Conservation (phyloP, 2,329 filamentous ascomycete genomes). For the Penicillium sp. region DNA sequence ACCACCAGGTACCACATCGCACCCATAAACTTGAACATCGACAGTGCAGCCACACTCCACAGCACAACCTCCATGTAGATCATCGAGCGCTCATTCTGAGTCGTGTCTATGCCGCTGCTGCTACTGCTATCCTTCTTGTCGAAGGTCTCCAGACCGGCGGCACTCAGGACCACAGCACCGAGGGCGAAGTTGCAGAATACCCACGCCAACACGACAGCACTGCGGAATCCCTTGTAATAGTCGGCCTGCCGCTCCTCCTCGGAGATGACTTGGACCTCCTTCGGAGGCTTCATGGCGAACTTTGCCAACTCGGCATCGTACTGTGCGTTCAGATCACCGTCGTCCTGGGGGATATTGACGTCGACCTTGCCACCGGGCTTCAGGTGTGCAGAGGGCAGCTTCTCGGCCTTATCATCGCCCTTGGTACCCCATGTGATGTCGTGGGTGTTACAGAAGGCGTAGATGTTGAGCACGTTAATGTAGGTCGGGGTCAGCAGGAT, state of each 20-base stretch:
- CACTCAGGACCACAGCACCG: conserved; percentile 76
- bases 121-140: conserved; percentile 23
- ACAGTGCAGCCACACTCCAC: conserved; percentile 81
- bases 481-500: conserved; percentile 91
- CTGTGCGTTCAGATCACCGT: conserved; percentile 89
- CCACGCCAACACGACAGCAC: conserved; percentile 86
- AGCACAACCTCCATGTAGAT: conserved; percentile 83
- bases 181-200: conserved; percentile 94
- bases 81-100: conserved; percentile 57
- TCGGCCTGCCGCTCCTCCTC: conserved; percentile 81
- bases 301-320: conserved; percentile 78
- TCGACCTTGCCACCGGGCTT: conserved; percentile 96
- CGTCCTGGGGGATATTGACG: conserved; percentile 76
- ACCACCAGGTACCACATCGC: conserved; percentile 90
- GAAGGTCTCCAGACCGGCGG: conserved; percentile 72
- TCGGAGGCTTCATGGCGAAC: conserved; percentile 69
- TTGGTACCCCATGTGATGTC: conserved; percentile 98
- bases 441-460: conserved; percentile 97
- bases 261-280: conserved; percentile 52
- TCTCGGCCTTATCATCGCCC: conserved; percentile 91
- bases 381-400: conserved; percentile 78
- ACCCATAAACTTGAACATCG: conserved; percentile 79
- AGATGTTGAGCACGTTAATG: conserved; percentile 98
- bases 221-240: conserved; percentile 95
- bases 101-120: conserved; percentile 35